Conservation (phyloP, 805 yeast genomes). For the Huiozyma naganishii region DNA sequence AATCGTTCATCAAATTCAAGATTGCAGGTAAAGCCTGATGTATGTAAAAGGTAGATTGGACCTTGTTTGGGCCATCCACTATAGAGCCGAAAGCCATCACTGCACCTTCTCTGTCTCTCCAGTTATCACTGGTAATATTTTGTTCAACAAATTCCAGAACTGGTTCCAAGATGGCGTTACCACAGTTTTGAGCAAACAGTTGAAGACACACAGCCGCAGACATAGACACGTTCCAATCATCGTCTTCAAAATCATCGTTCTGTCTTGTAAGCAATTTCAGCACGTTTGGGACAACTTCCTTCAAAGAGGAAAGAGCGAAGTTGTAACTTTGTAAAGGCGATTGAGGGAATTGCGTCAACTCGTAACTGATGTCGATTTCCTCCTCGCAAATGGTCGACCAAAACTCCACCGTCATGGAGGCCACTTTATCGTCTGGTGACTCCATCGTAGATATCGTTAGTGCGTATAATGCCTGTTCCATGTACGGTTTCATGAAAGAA, state of each 20-base stretch:
- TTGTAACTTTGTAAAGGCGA: conserved; percentile 49
- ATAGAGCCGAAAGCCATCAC: conserved; percentile 99
- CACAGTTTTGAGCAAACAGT: conserved; percentile 84
- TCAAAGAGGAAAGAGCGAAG: conserved; percentile 76
- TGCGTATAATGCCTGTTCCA: conserved; percentile 93
- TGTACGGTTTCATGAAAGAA: conserved; percentile 80
- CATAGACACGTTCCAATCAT: conserved; percentile 96
- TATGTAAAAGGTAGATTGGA: conserved; percentile 54
- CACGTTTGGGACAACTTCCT: conserved; percentile 80
- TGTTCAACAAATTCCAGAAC: conserved; percentile 75
- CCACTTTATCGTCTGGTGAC: conserved; percentile 59
- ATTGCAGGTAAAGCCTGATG: conserved; percentile 79
- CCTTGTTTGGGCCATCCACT: conserved; percentile 83
- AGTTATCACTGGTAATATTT: conserved; percentile 47
- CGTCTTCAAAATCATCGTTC: conserved; percentile 89
- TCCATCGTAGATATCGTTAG: conserved; percentile 89
- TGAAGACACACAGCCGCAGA: conserved; percentile 97
- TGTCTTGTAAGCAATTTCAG: conserved; percentile 73
- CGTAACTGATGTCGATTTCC: conserved; percentile 71
- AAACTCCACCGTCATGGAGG: conserved; percentile 97
- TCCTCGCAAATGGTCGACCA: conserved; percentile 99
- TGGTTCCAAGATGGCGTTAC: conserved; percentile 75
- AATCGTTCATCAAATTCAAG: conserved; percentile 61
- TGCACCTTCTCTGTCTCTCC: conserved; percentile 94
- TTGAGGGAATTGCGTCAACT: conserved; percentile 50